phyloP scores from a whole-genome alignment of 2,329 filamentous ascomycete species.

The Paecilomyces dactylethromorphus region DNA sequence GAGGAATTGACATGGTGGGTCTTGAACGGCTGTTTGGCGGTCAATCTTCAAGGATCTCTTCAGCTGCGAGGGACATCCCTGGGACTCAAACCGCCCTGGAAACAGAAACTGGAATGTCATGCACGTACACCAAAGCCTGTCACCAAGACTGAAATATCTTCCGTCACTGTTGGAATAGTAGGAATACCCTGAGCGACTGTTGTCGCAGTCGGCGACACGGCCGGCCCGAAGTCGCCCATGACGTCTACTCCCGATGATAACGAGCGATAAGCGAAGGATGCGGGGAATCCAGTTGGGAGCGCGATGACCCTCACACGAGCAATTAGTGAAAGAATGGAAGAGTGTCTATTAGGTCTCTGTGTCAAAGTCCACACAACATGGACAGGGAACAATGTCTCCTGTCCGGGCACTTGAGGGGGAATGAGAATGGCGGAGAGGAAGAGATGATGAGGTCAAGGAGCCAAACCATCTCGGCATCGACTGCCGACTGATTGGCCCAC shows the following conservation, averaged over 20 bases:
- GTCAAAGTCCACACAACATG: neutral
- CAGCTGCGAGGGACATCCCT: slow-evolving; percentile 1
- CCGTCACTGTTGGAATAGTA: slow-evolving; percentile 9
- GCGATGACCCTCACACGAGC: neutral
- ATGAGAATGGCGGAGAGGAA: neutral
- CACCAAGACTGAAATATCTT: slow-evolving; percentile 27
- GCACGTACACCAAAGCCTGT: slow-evolving; percentile 27
- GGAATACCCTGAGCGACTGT: slow-evolving; percentile 10
- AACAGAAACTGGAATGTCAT: slow-evolving; percentile 5
- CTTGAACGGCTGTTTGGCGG: slow-evolving; percentile 60
- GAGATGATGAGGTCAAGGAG: neutral
- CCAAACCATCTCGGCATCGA: neutral
- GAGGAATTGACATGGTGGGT: slow-evolving; percentile 70
- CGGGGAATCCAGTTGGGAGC: slow-evolving; percentile 1
- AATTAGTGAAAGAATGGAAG: neutral
- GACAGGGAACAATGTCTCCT: neutral
- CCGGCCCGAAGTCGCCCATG: slow-evolving; percentile 28
- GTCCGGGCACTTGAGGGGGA: neutral
- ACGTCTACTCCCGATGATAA: slow-evolving; percentile 5
- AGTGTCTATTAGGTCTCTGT: neutral
- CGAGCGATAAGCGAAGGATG: slow-evolving; percentile 5
- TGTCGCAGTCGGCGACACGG: slow-evolving; percentile 10
- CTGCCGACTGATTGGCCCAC: neutral
- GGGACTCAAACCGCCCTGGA: neutral
- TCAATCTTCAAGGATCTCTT: neutral